Base-by-base conservation (phyloP, 768 basidiomycete species). In the Xerocomus potaroensis region DNA sequence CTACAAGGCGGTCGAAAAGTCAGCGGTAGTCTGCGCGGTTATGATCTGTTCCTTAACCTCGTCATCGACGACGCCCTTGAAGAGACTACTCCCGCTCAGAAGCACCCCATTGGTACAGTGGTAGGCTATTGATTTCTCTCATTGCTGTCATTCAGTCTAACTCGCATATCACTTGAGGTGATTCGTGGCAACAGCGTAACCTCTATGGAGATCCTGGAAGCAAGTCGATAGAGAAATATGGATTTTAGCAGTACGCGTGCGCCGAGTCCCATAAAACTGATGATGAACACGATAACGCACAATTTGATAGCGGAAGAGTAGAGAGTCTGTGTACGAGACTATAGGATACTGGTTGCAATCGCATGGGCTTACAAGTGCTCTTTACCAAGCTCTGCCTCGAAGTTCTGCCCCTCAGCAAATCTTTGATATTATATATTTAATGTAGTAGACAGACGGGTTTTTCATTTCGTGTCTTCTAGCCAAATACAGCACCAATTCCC, bases 41-140 rank as follows among this genome's bases (percentile, higher is more conserved):
- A 96, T 69, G 96, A 99, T 75, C 86, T 99, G 54, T 99, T 99
- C 76, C 73, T 99, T 65, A 99, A 99, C 69, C 78, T 99, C 31
- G 96, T 98, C 55, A 83, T 99, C 66, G 96, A 98, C 67, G 91
- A 98, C 62, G 90, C 91, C 9, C 66, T 85, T 58, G 96, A 99
- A 69, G 96, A 98, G 73, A 82, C 84, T 0, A 83, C 81, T 5
- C 86, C 89, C 12, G 92, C 87, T 5, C 87, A 93, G 71, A 92
- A 91, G 65, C 83, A 87, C 58, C 84, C 87, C 21, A 85, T 93
- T 57, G 94, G 94, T 21, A 94, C 91, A 42, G 87, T 96, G 42
- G 95, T 97, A 65, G 59, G 91, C 77, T 19, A n/a, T n/a, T 21
- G 32, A 37, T 46, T 22, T 15, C n/a, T 18, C 11, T 15, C 26